phyloP scores from a whole-genome alignment of 192 early-diverging fungal genomes.

The Coemansia sp. region DNA sequence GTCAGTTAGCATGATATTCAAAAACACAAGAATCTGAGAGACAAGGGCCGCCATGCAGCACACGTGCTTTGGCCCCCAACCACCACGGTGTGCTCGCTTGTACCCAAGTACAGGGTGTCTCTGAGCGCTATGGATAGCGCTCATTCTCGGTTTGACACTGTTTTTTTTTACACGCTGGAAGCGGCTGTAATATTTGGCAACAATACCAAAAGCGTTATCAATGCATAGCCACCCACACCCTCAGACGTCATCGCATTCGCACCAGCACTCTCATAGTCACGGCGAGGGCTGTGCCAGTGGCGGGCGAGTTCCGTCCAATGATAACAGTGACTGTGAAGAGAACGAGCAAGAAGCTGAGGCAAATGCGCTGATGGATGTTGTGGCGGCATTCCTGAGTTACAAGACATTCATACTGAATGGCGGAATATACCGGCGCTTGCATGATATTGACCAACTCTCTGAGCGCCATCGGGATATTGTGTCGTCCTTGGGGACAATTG shows the following conservation, averaged over 20 bases:
- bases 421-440: constrained; percentile 62
- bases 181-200: neutral
- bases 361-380: constrained; percentile 35
- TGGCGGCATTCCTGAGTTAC: constrained; percentile 63
- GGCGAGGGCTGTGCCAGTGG: neutral
- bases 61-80: constrained; percentile 1
- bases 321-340: constrained; percentile 6
- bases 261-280: neutral
- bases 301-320: too few species aligned
- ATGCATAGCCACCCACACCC: constrained; percentile 7
- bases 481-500: constrained; percentile 57
- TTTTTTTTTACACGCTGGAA: neutral
- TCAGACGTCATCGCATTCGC: neutral
- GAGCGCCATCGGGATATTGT: constrained; percentile 62
- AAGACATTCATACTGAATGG: constrained; percentile 60
- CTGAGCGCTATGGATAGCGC: neutral
- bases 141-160: neutral
- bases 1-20: neutral
- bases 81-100: neutral
- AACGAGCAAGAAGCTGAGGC: constrained; percentile 24
- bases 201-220: neutral
- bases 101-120: neutral
- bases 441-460: constrained; percentile 60
- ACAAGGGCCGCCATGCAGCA: neutral
- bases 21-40: neutral